These are phyloP conservation scores for Tetrahymena malaccensis DNA, from an alignment of 73 alveolate genomes.

Conservation along the genomic window DNA sequence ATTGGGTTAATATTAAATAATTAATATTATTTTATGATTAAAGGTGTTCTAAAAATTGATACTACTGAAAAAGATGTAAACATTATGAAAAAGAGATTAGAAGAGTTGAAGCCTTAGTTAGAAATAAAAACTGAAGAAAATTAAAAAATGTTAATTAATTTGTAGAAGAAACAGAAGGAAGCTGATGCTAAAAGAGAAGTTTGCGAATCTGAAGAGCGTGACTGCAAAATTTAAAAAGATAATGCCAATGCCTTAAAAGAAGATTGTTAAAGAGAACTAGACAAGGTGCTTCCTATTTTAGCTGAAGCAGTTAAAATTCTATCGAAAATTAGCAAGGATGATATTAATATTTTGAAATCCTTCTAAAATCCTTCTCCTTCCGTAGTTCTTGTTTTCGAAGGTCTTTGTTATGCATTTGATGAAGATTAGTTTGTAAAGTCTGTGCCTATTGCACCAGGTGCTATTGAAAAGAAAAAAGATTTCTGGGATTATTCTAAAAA, in stretches of 20 bases:
- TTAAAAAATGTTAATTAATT: conserved; percentile 18
- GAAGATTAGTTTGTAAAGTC: conserved; percentile 27
- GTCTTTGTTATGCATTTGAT: conserved; percentile 37
- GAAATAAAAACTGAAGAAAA: conserved; percentile 59
- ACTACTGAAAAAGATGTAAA: conserved; percentile 76
- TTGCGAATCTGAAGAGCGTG: conserved; percentile 42
- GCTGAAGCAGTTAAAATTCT: conserved; percentile 93
- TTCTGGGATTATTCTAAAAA: conserved; percentile 65
- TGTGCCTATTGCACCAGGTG: conserved; percentile 27
- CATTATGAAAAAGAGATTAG: conserved; percentile 68
- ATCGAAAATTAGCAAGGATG: conserved; percentile 83
- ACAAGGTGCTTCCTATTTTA: conserved; percentile 95
- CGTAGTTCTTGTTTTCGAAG: conserved; percentile 26
- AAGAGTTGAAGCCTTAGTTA: conserved; percentile 79
- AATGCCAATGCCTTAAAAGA: conserved; percentile 57
- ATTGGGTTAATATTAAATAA: background rate
- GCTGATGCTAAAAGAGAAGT: conserved; percentile 48
- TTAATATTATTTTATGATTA: conserved; percentile 44
- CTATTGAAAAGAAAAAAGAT: conserved; percentile 38
- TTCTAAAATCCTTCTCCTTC: conserved; percentile 81
- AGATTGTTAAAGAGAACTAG: conserved; percentile 80
- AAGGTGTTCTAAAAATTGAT: conserved; percentile 82
- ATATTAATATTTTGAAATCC: conserved; percentile 83
- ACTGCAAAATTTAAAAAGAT: conserved; percentile 47
- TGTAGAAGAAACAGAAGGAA: conserved; percentile 45